Evolutionary conservation across 345 rosid species (phyloP), one percentile per base, ranked within the genome.

Genomic region (Adansonia digitata): DNA sequence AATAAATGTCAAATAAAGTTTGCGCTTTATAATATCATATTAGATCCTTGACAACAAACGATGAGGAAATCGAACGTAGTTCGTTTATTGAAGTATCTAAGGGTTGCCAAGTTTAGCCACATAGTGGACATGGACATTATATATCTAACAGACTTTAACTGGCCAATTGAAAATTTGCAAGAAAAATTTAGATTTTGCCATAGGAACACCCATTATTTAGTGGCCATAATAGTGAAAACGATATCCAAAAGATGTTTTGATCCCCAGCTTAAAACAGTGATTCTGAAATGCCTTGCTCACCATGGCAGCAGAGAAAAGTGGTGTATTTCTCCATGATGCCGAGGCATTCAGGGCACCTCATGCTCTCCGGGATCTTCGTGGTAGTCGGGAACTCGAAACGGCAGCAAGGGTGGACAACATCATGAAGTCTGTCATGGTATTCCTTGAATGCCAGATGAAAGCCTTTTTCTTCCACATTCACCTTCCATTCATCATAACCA

Each of bases 221-320:
- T 14, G 20, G 39, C 2, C 34, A 3, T 10, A 29, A 15, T 29
- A 31, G 34, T 31, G 15, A 60, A 60, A 31, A 60, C 37, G 31
- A 10, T 22, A 1, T 31, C 34, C 34, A 31, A 31, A 52, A 6
- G n/a, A 15, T 5, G 35, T 11, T 40, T 20, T 60, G 34, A 31
- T 31, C 34, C 1, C n/a, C 65, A 29, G 34, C 65, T 60, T 29
- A 60, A 15, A 29, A 60, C 20, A 60, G 40, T 29, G 65, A 43
- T 12, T 69, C 81, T 9, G 71, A 46, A 27, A 34, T 40, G 49
- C 31, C 34, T 27, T 5, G 31, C 8, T 86, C 90, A 26, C 86
- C 97, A 73, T 94, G 96, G 88, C 96, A 91, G 85, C 97, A 94
- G 60, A 80, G 45, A 84, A 89, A 94, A 59, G 86, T 85, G 37